Conservation (phyloP, 768 basidiomycete genomes). For the Psilocybe cubensis region DNA sequence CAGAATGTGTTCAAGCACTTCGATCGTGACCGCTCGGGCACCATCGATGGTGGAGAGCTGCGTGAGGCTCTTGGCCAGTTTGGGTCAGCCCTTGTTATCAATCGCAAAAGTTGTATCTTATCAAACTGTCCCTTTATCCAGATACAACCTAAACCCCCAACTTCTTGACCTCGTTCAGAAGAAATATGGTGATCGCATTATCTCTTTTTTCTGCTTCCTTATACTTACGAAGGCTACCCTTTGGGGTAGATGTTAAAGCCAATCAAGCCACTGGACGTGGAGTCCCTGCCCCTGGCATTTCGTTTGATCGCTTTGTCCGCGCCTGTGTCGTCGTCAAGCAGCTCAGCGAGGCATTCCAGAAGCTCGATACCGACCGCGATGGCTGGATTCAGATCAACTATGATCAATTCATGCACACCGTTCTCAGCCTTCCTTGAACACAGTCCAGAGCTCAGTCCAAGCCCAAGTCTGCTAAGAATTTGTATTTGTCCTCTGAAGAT, state of each 20-base stretch:
- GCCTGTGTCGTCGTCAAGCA: conserved; percentile 85
- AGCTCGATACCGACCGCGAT: conserved; percentile 64
- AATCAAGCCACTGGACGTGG: conserved; percentile 36
- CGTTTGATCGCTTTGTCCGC: conserved; percentile 86
- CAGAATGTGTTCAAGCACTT: conserved; percentile 84
- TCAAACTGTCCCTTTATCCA: conserved; percentile 18
- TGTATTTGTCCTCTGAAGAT: not conserved
- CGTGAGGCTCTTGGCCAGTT: conserved; percentile 72
- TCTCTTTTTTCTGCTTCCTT: conserved; percentile 1
- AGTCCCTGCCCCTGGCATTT: conserved; percentile 57
- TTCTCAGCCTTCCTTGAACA: conserved; percentile 58
- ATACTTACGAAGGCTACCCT: conserved; percentile 35
- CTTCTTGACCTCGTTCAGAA: conserved; percentile 67
- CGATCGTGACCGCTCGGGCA: conserved; percentile 81
- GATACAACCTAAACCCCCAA: conserved; percentile 70
- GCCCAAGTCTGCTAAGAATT: no score
- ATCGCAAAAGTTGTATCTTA: not conserved
- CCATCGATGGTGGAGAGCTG: conserved; percentile 75
- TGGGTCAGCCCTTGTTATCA: conserved; percentile 48
- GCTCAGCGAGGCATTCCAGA: conserved; percentile 70
- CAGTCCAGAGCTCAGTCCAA: not conserved
- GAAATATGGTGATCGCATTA: conserved; percentile 70
- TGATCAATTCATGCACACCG: conserved; percentile 72
- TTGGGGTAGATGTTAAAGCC: conserved; percentile 63
- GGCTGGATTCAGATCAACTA: conserved; percentile 80